Evolutionary conservation across 495 filamentous ascomycete genomes (phyloP).

Genomic region (Staphylotrichum longicolle): DNA sequence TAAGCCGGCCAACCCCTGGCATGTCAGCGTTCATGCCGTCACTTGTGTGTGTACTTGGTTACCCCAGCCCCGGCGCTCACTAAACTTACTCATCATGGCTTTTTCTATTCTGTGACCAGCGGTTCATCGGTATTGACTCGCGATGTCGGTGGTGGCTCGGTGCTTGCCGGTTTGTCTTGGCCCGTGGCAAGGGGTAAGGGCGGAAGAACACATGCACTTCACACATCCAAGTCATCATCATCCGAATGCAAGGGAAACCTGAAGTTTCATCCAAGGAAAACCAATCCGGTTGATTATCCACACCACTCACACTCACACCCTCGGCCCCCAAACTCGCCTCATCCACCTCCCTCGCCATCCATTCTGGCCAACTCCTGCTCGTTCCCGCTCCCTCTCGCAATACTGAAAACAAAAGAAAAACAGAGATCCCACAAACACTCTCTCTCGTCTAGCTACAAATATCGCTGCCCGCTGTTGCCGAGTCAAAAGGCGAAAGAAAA

Average conservation of each 20-base stretch:
- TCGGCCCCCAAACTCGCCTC: not conserved
- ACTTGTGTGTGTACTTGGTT: no score
- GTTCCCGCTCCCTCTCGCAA: not conserved
- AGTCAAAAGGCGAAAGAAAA: not conserved
- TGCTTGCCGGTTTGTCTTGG: no score
- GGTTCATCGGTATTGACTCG: no score
- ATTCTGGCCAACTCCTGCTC: not conserved
- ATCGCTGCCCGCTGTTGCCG: not conserved
- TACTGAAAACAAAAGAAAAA: not conserved
- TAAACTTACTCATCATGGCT: not conserved
- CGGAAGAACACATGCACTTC: no score
- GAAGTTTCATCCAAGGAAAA: conserved; percentile 15
- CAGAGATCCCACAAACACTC: not conserved
- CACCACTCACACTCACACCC: conserved; percentile 1
- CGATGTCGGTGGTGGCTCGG: no score
- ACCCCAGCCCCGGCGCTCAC: not conserved
- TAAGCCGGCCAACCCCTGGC: conserved; percentile 8
- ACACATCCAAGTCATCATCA: no score
- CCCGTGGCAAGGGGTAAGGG: no score
- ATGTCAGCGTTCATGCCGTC: not conserved
- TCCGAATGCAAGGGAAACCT: no score
- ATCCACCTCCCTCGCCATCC: not conserved
- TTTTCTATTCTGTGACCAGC: no score
- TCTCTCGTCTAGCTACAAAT: conserved; percentile 12
- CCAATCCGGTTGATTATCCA: conserved; percentile 29